Conservation (phyloP, 75 land plant genomes). For the Cupressus sempervirens region DNA sequence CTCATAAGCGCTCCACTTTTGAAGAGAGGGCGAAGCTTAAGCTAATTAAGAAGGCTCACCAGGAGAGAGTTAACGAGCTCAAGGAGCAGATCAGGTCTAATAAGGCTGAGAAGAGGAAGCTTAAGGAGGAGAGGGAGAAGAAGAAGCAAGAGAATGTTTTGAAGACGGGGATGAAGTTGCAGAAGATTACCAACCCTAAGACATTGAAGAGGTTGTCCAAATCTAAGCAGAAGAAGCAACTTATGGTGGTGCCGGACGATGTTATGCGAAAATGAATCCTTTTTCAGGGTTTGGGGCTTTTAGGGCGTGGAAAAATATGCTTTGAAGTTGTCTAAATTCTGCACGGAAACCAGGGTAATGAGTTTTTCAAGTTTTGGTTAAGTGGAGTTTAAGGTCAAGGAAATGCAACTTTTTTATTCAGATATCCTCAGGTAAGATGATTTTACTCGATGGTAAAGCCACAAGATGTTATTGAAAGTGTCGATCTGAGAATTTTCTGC, state of each 20-base stretch:
- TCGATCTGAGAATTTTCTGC: no score
- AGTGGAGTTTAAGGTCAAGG: no score
- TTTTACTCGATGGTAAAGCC: no score
- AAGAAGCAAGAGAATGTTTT: constrained; percentile 81
- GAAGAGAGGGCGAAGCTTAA: constrained; percentile 61
- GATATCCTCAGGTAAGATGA: no score
- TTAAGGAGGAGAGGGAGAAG: constrained; percentile 78
- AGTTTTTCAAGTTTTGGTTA: no score
- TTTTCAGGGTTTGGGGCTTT: not conserved
- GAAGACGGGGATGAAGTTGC: constrained; percentile 57
- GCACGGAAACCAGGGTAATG: no score
- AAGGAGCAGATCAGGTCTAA: constrained; percentile 84
- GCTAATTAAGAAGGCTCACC: constrained; percentile 70
- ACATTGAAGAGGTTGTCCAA: constrained; percentile 89
- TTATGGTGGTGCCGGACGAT: constrained; percentile 69
- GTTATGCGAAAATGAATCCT: constrained; percentile 10
- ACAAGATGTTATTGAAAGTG: no score
- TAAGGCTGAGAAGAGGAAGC: constrained; percentile 79
- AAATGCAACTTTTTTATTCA: no score
- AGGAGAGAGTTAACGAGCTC: constrained; percentile 66
- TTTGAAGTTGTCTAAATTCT: no score
- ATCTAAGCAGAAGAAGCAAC: constrained; percentile 59
- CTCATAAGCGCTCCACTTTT: constrained; percentile 31
- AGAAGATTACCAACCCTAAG: constrained; percentile 84
- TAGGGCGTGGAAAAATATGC: no score